Percentiles rank a stretch among this genome's conserved stretches.
Evolutionary conservation across 805 yeast species (phyloP).

Genomic region (Naumovozyma castellii): DNA sequence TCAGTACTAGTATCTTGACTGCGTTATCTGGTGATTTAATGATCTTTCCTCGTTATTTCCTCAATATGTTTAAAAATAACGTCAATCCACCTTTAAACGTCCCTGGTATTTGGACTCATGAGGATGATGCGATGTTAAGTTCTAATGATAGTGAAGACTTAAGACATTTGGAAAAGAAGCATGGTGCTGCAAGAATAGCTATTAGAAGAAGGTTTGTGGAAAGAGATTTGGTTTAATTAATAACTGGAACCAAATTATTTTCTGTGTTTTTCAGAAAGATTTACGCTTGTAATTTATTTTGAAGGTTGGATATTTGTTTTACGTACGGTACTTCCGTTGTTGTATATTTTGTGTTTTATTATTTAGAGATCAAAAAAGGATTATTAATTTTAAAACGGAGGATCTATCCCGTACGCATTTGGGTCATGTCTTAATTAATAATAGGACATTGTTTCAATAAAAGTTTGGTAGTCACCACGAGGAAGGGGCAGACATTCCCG

Average conservation of each 20-base stretch:
- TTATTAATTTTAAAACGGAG: no score
- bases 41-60: conserved; percentile 35
- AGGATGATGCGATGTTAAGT: conserved; percentile 34
- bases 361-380: no score
- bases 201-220: conserved; percentile 34
- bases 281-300: no score
- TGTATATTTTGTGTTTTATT: no score
- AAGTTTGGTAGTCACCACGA: no score
- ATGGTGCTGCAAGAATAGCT: conserved; percentile 35
- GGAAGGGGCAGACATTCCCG: no score
- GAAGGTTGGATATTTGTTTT: no score
- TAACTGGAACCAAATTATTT: neutral
- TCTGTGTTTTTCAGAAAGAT: neutral
- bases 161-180: conserved; percentile 29
- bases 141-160: conserved; percentile 29
- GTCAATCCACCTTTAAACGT: conserved; percentile 35
- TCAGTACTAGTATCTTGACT: conserved; percentile 36
- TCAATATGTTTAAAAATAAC: conserved; percentile 33
- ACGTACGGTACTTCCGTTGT: no score
- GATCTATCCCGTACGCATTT: no score
- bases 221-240: conserved; percentile 23
- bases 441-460: no score
- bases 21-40: conserved; percentile 37
- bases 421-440: no score
- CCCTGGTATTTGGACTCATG: conserved; percentile 39